Evolutionary conservation across 2,329 filamentous ascomycete species (phyloP).

Genomic region (Fusarium longipes): DNA sequence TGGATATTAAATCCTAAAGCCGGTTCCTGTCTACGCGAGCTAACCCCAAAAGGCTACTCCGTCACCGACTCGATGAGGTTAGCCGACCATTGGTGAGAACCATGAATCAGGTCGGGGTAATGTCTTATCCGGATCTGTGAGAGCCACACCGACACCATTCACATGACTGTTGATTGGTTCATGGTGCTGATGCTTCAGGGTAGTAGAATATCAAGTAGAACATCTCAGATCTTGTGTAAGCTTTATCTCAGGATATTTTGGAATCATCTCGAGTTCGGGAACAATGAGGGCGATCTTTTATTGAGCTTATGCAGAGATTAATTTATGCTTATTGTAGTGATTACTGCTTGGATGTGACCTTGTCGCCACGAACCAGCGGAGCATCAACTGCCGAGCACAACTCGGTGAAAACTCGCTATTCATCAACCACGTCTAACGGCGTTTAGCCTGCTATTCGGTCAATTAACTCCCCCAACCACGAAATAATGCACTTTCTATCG

Average conservation of each 20-base stretch:
- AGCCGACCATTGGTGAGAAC: neutral
- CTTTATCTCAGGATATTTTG: neutral
- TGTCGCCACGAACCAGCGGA: neutral
- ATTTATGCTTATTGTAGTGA: neutral
- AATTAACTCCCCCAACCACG: neutral
- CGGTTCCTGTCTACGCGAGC: neutral
- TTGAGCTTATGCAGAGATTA: slow-evolving; percentile 8
- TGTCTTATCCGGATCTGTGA: neutral
- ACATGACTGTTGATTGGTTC: neutral
- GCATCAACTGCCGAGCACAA: neutral
- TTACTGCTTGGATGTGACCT: neutral
- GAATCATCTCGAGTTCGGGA: neutral
- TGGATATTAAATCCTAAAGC: neutral
- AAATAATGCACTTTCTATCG: neutral
- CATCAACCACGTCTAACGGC: too few species aligned
- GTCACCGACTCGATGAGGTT: neutral
- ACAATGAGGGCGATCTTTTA: neutral
- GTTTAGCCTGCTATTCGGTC: neutral
- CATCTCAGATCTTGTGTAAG: neutral
- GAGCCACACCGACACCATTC: too few species aligned
- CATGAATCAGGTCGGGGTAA: neutral
- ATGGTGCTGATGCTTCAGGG: neutral
- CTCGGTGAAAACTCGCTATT: neutral
- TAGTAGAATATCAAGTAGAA: neutral
- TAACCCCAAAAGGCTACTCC: neutral